Evolutionary conservation across 2,329 filamentous ascomycete species (phyloP).

Genomic region (Phyllosticta ampelicida): DNA sequence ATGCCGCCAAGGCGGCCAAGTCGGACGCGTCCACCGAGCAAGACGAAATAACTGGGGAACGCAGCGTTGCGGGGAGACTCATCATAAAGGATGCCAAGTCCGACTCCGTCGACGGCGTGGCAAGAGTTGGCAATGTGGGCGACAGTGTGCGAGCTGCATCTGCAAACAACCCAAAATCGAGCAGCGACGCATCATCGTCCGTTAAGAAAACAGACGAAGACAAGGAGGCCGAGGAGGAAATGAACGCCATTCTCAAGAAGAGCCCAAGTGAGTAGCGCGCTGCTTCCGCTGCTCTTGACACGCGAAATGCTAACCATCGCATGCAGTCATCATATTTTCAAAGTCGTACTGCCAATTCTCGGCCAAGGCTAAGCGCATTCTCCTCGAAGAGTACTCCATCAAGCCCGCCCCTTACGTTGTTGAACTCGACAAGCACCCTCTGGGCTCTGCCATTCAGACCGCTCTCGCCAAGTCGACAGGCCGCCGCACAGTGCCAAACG

Average conservation of each 20-base stretch:
- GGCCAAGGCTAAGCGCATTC: conserved; percentile 70
- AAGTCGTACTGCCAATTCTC: conserved; percentile 89
- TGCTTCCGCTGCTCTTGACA: background rate
- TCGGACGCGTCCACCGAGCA: conserved; percentile 2
- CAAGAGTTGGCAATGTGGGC: conserved; percentile 30
- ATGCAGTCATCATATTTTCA: conserved; percentile 82
- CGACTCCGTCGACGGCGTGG: conserved; percentile 30
- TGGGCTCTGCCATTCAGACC: conserved; percentile 63
- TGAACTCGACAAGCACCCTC: conserved; percentile 73
- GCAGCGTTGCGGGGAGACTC: conserved; percentile 44
- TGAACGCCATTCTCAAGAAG: conserved; percentile 72
- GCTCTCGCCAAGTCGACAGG: conserved; percentile 64
- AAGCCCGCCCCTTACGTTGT: conserved; percentile 75
- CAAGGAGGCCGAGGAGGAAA: conserved; percentile 55
- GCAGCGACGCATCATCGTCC: conserved; percentile 11
- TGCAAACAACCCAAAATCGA: conserved; percentile 14
- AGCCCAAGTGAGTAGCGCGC: conserved; percentile 54
- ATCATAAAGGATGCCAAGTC: conserved; percentile 35
- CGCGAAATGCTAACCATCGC: conserved; percentile 19
- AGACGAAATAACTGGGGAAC: conserved; percentile 28
- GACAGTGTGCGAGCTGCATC: conserved; percentile 23
- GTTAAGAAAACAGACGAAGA: conserved; percentile 44
- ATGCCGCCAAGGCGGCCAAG: conserved; percentile 11
- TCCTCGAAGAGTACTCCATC: conserved; percentile 77
- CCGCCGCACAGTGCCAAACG: conserved; percentile 79